phyloP scores from a whole-genome alignment of 805 yeast species.

The Wickerhamiella alocasiicola region DNA sequence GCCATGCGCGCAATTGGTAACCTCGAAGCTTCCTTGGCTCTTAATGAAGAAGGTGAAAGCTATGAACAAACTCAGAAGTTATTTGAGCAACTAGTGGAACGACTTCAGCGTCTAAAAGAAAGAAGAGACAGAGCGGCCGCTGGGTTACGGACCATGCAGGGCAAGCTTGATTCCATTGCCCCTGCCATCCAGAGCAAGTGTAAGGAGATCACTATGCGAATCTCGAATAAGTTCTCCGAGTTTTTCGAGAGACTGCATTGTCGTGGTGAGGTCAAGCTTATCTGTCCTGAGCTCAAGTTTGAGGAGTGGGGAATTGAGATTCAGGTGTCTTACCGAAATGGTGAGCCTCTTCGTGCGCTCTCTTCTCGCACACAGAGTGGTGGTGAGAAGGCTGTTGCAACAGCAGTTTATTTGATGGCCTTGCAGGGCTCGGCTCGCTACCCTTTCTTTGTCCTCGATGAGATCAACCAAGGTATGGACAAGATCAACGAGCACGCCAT shows the following conservation, averaged over 20 bases:
- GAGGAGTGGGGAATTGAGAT: conserved; percentile 77
- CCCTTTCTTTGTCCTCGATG: conserved; percentile 93
- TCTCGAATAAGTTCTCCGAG: conserved; percentile 52
- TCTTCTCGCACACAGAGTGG: conserved; percentile 92
- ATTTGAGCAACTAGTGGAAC: conserved; percentile 9
- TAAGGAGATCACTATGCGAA: conserved; percentile 19
- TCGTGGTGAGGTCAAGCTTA: conserved; percentile 65
- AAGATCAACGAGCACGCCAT: conserved; percentile 79
- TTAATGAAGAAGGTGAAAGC: conserved; percentile 11
- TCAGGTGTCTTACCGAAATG: conserved; percentile 72
- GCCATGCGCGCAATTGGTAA: conserved; percentile 2
- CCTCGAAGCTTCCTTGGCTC: conserved; percentile 7
- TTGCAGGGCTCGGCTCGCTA: conserved; percentile 78
- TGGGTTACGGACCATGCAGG: background rate
- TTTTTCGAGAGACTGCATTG: conserved; percentile 68
- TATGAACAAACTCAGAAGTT: conserved; percentile 10
- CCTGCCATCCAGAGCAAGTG: conserved; percentile 5
- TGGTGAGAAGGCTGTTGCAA: conserved; percentile 93
- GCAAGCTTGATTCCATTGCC: conserved; percentile 2
- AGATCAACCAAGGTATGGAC: conserved; percentile 98
- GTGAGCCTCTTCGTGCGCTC: conserved; percentile 52
- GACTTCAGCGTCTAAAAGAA: conserved; percentile 9
- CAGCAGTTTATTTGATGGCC: conserved; percentile 80
- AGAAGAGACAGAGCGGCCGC: background rate
- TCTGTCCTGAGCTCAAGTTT: conserved; percentile 32